Evolutionary conservation across 495 filamentous ascomycete species (phyloP).

Genomic region (Xylaria bambusicola): DNA sequence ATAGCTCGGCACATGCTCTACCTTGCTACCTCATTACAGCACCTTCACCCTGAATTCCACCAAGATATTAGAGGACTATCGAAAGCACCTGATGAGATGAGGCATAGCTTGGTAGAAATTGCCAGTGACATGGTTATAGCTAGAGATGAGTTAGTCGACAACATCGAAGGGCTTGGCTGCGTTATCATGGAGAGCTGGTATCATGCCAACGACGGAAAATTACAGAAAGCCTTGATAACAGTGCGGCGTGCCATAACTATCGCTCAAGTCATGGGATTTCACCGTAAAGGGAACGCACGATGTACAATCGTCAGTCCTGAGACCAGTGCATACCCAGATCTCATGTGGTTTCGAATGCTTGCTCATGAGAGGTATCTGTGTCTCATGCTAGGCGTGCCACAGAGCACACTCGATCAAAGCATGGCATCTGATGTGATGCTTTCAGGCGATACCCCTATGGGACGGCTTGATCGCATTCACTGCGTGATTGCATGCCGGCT

Average conservation of each 20-base stretch:
- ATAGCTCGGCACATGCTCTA: slow-evolving; percentile 45
- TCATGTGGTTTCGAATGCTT: slow-evolving; percentile 41
- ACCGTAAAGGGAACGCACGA: slow-evolving; percentile 30
- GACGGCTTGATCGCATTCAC: slow-evolving; percentile 37
- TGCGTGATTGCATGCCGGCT: slow-evolving; percentile 30
- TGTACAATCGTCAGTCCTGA: slow-evolving; percentile 20
- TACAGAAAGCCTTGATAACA: slow-evolving; percentile 47
- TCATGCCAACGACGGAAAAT: slow-evolving; percentile 48
- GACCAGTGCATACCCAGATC: slow-evolving; percentile 18
- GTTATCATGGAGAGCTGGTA: slow-evolving; percentile 51
- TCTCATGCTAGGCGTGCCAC: slow-evolving; percentile 37
- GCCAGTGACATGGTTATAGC: slow-evolving; percentile 46
- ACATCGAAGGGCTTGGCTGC: slow-evolving; percentile 52
- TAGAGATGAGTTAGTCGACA: slow-evolving; percentile 48
- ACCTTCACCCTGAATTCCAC: slow-evolving; percentile 28
- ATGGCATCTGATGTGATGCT: slow-evolving; percentile 24
- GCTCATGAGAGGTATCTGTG: slow-evolving; percentile 30
- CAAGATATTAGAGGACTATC: slow-evolving; percentile 15
- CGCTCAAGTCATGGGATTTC: slow-evolving; percentile 46
- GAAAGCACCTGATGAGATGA: slow-evolving; percentile 29
- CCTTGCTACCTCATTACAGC: slow-evolving; percentile 44
- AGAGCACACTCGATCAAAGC: slow-evolving; percentile 23
- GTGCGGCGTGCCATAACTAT: slow-evolving; percentile 45
- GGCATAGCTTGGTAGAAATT: slow-evolving; percentile 36
- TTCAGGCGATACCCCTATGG: slow-evolving; percentile 23